phyloP scores from a whole-genome alignment of 164 flowering plant species.

The Buxus sempervirens region DNA sequence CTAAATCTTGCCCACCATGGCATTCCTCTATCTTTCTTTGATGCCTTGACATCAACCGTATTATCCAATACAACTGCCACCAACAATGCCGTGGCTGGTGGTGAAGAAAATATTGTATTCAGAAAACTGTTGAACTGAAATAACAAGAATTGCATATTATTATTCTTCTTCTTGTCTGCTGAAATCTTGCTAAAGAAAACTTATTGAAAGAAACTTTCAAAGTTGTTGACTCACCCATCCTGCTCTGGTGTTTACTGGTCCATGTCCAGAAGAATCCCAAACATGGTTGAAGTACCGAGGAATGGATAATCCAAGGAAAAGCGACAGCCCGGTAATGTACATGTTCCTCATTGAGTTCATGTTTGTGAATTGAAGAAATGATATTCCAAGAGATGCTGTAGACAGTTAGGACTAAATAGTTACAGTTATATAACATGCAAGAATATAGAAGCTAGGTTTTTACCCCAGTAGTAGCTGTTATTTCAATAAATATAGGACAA shows the following conservation, averaged over 20 bases:
- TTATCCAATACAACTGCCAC: conserved; percentile 21
- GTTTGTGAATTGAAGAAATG: conserved; percentile 36
- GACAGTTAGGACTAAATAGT: background rate
- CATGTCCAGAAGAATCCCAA: conserved; percentile 17
- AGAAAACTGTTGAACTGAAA: conserved; percentile 22
- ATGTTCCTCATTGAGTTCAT: conserved; percentile 31
- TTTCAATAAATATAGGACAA: too few species aligned
- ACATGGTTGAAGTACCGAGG: conserved; percentile 30
- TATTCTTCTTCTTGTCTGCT: background rate
- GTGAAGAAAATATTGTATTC: conserved; percentile 22
- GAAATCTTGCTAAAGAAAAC: background rate
- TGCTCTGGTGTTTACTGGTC: conserved; percentile 23
- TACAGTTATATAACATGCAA: background rate
- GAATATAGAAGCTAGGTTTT: background rate
- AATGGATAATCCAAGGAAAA: conserved; percentile 29
- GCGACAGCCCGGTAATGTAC: conserved; percentile 27
- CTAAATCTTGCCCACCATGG: conserved; percentile 28
- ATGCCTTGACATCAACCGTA: conserved; percentile 13
- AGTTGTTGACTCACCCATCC: conserved; percentile 25
- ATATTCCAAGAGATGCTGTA: conserved; percentile 20
- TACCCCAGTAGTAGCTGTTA: background rate
- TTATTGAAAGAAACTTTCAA: background rate
- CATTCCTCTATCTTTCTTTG: conserved; percentile 27
- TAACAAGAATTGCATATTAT: background rate
- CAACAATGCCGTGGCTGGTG: conserved; percentile 20